These are phyloP conservation scores for Breviolum minutum DNA, from an alignment of 73 alveolate genomes.

Conservation along the genomic window DNA sequence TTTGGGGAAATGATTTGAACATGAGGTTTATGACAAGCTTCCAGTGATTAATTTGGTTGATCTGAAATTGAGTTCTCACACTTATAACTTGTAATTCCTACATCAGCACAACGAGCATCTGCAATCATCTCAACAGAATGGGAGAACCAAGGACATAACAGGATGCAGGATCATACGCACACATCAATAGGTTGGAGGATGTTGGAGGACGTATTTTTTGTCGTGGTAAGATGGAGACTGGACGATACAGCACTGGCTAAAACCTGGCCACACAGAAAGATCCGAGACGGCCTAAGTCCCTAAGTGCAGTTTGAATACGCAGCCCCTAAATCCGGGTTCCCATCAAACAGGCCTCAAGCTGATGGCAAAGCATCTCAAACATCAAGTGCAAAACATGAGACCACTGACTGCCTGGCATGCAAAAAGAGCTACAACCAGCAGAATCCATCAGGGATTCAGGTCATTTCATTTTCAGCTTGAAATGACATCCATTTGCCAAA, in stretches of 20 bases:
- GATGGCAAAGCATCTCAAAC: not conserved
- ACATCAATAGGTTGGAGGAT: not conserved
- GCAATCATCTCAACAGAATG: no score
- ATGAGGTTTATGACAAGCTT: no score
- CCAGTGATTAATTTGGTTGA: no score
- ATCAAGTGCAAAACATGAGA: not conserved
- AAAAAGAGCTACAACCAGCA: not conserved
- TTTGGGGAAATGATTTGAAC: no score
- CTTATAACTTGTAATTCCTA: no score
- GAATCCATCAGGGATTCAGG: no score
- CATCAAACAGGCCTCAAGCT: not conserved
- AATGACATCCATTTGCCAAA: not conserved
- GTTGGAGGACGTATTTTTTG: not conserved
- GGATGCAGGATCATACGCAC: no score
- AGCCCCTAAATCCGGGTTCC: not conserved
- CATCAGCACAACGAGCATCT: no score
- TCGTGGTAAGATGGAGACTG: no score
- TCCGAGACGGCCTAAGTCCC: not conserved
- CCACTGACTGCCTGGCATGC: conserved; percentile 20
- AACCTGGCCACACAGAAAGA: no score
- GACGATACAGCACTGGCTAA: no score
- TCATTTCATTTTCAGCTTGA: not conserved
- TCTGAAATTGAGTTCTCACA: no score
- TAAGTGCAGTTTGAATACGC: not conserved
- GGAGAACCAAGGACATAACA: not conserved